Evolutionary conservation across 2,329 filamentous ascomycete genomes (phyloP).

Genomic region (Fusarium sp.): DNA sequence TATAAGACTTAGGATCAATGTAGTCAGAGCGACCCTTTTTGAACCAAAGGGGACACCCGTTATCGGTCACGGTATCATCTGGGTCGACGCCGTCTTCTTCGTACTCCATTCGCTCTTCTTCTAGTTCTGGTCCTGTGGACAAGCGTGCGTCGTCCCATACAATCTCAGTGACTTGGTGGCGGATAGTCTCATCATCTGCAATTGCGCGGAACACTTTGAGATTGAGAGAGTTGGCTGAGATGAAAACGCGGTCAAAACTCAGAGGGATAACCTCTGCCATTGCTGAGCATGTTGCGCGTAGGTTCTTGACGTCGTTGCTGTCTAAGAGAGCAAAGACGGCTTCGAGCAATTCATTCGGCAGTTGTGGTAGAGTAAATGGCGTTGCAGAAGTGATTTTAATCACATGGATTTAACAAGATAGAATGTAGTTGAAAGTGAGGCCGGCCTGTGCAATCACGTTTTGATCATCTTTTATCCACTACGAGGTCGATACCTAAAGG

Average conservation of each 20-base stretch:
- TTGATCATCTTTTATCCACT: no score
- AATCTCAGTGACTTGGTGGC: constrained; percentile 2
- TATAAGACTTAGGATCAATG: background rate
- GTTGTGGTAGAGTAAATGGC: no score
- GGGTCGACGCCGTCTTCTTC: background rate
- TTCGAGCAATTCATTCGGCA: no score
- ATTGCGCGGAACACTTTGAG: background rate
- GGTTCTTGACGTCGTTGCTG: background rate
- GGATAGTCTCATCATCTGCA: background rate
- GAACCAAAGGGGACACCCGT: constrained; percentile 11
- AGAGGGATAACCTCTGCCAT: background rate
- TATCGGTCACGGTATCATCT: background rate
- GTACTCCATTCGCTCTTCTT: background rate
- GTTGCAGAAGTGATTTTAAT: no score
- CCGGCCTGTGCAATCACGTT: no score
- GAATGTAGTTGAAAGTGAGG: no score
- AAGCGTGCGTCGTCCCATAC: constrained; percentile 4
- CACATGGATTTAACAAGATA: no score
- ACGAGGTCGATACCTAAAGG: no score
- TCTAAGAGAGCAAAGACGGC: no score
- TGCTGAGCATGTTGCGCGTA: background rate
- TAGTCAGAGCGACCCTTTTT: background rate
- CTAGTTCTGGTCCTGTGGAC: background rate
- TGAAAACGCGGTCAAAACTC: background rate
- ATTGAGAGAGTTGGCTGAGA: constrained; percentile 5